Evolutionary conservation across 148 eudicot species (phyloP).

Genomic region (Hydrangea macrophylla): DNA sequence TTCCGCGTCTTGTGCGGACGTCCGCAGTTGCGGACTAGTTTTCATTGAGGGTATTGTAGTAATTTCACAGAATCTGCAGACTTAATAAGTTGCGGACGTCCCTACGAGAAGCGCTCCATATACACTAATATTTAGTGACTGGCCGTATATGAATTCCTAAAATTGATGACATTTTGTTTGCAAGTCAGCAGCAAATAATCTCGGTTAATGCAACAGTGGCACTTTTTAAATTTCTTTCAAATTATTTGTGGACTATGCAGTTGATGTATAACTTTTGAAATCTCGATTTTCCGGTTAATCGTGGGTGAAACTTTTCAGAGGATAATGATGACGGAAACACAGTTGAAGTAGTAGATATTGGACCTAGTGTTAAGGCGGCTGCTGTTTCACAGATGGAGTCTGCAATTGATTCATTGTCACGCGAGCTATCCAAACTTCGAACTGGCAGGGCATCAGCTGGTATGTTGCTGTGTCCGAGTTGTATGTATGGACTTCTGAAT

Average conservation of each 20-base stretch:
- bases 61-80: too few species aligned
- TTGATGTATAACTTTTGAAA: not conserved
- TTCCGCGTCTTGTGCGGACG: too few species aligned
- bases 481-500: not conserved
- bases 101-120: too few species aligned
- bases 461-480: slow-evolving; percentile 18
- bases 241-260: too few species aligned
- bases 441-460: slow-evolving; percentile 93
- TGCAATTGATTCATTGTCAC: slow-evolving; percentile 79
- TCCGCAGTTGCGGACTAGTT: too few species aligned
- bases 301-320: slow-evolving; percentile 23
- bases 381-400: slow-evolving; percentile 81
- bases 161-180: not conserved
- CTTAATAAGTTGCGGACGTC: too few species aligned
- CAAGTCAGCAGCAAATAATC: not conserved
- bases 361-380: slow-evolving; percentile 55
- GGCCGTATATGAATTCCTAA: too few species aligned
- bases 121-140: too few species aligned
- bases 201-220: too few species aligned
- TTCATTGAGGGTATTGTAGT: too few species aligned
- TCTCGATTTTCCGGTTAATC: not conserved
- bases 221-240: too few species aligned
- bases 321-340: slow-evolving; percentile 43
- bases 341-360: slow-evolving; percentile 46
- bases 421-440: slow-evolving; percentile 76